Conservation (phyloP, 352 stramenopile genomes). For the Pseudoperonospora humuli region DNA sequence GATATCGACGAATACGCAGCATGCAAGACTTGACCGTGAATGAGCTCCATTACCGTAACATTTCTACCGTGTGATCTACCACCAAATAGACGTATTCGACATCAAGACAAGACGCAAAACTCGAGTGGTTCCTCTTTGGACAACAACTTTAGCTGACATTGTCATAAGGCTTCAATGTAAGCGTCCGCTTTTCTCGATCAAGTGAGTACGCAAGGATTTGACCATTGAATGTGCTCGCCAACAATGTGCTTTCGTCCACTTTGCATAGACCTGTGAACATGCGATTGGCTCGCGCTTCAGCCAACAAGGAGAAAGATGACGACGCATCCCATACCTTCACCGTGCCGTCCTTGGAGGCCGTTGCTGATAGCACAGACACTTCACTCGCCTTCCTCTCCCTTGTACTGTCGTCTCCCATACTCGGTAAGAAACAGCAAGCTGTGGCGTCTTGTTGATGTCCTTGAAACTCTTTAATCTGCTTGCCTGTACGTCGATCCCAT, state of each 20-base stretch:
- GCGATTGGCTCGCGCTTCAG: conserved; percentile 34
- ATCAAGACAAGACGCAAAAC: neutral
- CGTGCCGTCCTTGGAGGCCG: conserved; percentile 72
- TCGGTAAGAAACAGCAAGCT: conserved; percentile 56
- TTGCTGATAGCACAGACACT: conserved; percentile 33
- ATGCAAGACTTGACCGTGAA: too few relatives aligned
- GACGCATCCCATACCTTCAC: conserved; percentile 62
- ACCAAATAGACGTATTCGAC: too few relatives aligned
- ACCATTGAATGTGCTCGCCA: conserved; percentile 53
- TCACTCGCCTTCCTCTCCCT: conserved; percentile 3
- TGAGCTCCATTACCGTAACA: too few relatives aligned
- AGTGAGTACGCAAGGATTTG: conserved; percentile 40
- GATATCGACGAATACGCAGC: too few relatives aligned
- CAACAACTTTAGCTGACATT: conserved; percentile 8
- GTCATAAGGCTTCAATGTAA: conserved; percentile 7
- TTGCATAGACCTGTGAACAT: conserved; percentile 67
- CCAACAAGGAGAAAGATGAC: conserved; percentile 19
- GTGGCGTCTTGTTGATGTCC: conserved; percentile 75
- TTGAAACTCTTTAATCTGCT: conserved; percentile 44
- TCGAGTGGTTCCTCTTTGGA: conserved; percentile 14
- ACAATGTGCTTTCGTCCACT: conserved; percentile 23
- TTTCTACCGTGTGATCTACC: too few relatives aligned
- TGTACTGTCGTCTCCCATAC: conserved; percentile 1
- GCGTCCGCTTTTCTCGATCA: conserved; percentile 16
- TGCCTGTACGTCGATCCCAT: conserved; percentile 67